Conservation (phyloP, 352 stramenopile species). For the Phytopythium mirpurense region DNA sequence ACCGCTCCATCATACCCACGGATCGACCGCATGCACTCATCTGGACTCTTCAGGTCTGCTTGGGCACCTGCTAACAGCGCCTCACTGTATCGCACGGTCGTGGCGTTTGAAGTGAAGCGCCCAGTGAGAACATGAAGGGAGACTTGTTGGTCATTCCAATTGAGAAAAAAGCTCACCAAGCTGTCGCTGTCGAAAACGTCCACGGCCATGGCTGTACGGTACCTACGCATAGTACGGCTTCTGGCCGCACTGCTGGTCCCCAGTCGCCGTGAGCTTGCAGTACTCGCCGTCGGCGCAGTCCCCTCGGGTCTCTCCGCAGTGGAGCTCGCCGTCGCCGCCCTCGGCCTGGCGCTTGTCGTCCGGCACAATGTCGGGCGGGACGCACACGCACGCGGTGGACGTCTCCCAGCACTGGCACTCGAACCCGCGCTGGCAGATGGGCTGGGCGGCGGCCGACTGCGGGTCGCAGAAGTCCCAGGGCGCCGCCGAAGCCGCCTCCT, state of each 20-base stretch:
- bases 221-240: slow-evolving; percentile 40
- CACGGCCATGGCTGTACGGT: too few species aligned
- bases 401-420: slow-evolving; percentile 17
- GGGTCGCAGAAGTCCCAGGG: slow-evolving; percentile 34
- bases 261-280: slow-evolving; percentile 32
- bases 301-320: slow-evolving; percentile 14
- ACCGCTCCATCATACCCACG: too few species aligned
- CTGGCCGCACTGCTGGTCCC: slow-evolving; percentile 24
- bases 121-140: too few species aligned
- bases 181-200: too few species aligned
- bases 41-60: too few species aligned
- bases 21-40: too few species aligned
- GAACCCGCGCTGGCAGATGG: slow-evolving; percentile 38
- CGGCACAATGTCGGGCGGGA: slow-evolving; percentile 32
- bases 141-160: too few species aligned
- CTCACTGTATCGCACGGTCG: too few species aligned
- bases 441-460: slow-evolving; percentile 21
- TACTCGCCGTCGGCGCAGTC: slow-evolving; percentile 27
- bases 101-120: too few species aligned
- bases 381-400: slow-evolving; percentile 15
- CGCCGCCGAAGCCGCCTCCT: slow-evolving; percentile 18
- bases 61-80: too few species aligned
- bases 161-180: too few species aligned
- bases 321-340: slow-evolving; percentile 15
- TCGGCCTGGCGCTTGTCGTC: background rate